Base-by-base conservation (phyloP, 1,139 yeast genomes). In the Wickerhamiella infanticola region DNA sequence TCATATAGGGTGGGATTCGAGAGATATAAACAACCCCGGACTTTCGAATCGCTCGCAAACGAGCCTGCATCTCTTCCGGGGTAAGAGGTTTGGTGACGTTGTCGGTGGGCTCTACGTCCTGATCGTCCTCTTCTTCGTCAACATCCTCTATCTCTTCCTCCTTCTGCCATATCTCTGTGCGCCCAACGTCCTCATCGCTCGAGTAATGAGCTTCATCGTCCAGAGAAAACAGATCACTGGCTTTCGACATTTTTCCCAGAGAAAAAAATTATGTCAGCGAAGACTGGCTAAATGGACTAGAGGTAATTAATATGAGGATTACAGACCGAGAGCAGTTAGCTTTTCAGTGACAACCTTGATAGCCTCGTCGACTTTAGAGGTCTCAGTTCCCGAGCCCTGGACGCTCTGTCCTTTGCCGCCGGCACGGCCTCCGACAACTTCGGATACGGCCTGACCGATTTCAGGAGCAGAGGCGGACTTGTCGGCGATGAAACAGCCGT, bases 371-470 rank as follows among this genome's bases (percentile, higher is more conserved):
- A 86, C 72, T 53, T 83, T 84, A 40, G 67, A 71, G 38, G 78
- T 74, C 51, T 84, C 82, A 57, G 80, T 85, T 58, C 98, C 98
- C 78, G 86, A 81, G 64, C 99, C 99, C 69, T 90, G 98, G 54
- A 86, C 85, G 50, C 88, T 79, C 56, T 86, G 84, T 51, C 96
- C 97, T 67, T 85, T 90, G 63, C 99, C 99, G 66, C 99, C 99
- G 49, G 95, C 94, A 64, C 82, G 84, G 64, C 99, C 99, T 54
- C 98, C 99, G 56, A 93, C 77, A 57, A 73, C 70, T 46, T 69
- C 66, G 43, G 88, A 69, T 41, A 83, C 97, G 48, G 73, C 68
- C 47, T 72, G 67, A 37, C 94, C 94, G 55, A 86, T 73, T 33
- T 75, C 86, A 51, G 75, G 68, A 37, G 95, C 95, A 55, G 78